Evolutionary conservation across 1,284 basidiomycete genomes (phyloP), one percentile per base, ranked within the genome.

Genomic region (Microbotryum intermedium): DNA sequence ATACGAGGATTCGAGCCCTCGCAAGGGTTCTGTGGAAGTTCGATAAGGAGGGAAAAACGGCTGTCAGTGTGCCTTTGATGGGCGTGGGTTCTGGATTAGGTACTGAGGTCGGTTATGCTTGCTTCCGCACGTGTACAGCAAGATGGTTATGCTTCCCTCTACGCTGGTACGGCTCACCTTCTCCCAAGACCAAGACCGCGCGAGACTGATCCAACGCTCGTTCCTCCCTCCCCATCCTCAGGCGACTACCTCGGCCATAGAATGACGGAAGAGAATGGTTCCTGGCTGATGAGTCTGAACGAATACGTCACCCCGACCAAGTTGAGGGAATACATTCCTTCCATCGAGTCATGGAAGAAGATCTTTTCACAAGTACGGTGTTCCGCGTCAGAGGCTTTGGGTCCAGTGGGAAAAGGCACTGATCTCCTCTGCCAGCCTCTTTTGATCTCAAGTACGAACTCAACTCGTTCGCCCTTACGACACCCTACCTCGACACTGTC

Each of bases 401-500:
- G n/a, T n/a, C n/a, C n/a, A 48, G n/a, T 13, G 68, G 85, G 23
- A 81, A 86, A 45, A 87, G 86, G 20, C 77, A 81, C 57, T 86
- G 85, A 69, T 57, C 80, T 74, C 11, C 30, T 23, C 30, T 28
- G 57, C 46, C 7, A 47, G 6, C 18, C 30, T 21, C 44, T 45
- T 34, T 47, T 39, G 20, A 46, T 58, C 49, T 11, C 68, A 94
- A n/a, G 88, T 90, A 94, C 72, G 80, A 82, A 9, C 86, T 87
- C 6, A 97, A 97, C 72, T 86, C 91, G 0, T 89, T 95, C 72
- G 86, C 90, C 0, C 77, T 94, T 13, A 84, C 88, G 0, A 82
- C 85, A 0, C 83, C 87, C 0, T 79, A 85, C 4, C 76, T 94
- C 10, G 80, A 82, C 1, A 85, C 89, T 0, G 79, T 97, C 48